Evolutionary conservation across 768 basidiomycete genomes (phyloP).

Genomic region (Amyloporia xantha): DNA sequence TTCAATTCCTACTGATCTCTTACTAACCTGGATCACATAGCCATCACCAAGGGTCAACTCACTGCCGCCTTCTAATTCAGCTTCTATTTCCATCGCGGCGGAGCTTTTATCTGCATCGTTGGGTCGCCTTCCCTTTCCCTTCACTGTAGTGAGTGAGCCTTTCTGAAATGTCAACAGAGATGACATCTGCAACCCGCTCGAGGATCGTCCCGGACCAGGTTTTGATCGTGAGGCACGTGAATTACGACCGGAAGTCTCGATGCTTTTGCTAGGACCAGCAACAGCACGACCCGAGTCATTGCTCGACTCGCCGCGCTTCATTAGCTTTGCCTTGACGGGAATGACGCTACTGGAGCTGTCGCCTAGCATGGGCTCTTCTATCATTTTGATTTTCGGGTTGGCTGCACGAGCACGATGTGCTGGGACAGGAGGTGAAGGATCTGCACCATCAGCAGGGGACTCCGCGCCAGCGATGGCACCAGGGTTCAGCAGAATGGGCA

Average conservation of each 20-base stretch:
- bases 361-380: slow-evolving; percentile 32
- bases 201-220: slow-evolving; percentile 44
- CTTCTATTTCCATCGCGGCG: neutral
- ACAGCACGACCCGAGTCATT: neutral
- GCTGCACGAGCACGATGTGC: slow-evolving; percentile 41
- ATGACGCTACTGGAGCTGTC: slow-evolving; percentile 31
- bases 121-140: slow-evolving; percentile 27
- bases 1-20: neutral
- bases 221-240: slow-evolving; percentile 7
- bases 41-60: neutral
- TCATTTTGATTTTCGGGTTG: slow-evolving; percentile 49
- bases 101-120: neutral
- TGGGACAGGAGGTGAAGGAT: slow-evolving; percentile 12
- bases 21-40: neutral
- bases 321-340: slow-evolving; percentile 42
- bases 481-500: neutral
- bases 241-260: too few relatives aligned
- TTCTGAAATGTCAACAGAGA: slow-evolving; percentile 51
- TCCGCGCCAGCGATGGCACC: neutral
- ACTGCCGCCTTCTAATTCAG: neutral
- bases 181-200: slow-evolving; percentile 32
- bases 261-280: neutral
- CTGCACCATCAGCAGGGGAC: too few relatives aligned
- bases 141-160: slow-evolving; percentile 44
- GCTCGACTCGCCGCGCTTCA: slow-evolving; percentile 14